Evolutionary conservation across 2,329 filamentous ascomycete genomes (phyloP).

Genomic region (Botrytis tulipae): DNA sequence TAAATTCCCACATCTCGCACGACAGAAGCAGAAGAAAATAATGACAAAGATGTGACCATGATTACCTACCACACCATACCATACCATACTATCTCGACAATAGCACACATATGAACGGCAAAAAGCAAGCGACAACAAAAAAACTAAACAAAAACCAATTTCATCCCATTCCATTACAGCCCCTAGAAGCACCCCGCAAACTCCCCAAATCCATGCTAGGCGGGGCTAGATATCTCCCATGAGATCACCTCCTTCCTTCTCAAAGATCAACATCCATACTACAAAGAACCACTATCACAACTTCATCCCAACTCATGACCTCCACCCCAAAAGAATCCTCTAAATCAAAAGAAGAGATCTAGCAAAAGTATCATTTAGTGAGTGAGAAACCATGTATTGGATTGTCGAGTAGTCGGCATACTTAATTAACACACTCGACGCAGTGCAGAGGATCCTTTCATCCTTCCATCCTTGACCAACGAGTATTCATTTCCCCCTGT

Average conservation of each 20-base stretch:
- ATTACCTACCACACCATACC: not conserved
- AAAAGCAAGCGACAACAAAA: no score
- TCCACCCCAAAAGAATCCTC: not conserved
- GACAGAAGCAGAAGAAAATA: not conserved
- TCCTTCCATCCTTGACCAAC: not conserved
- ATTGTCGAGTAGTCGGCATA: not conserved
- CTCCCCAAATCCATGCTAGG: not conserved
- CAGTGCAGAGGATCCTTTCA: not conserved
- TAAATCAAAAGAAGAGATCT: not conserved
- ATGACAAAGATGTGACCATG: not conserved
- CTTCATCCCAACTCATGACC: not conserved
- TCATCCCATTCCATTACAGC: not conserved
- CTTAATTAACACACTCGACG: not conserved
- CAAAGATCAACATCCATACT: no score
- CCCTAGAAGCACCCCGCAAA: not conserved
- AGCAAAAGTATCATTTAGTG: not conserved
- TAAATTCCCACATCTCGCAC: not conserved
- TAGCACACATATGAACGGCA: no score
- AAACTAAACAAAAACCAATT: no score
- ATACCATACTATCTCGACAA: not conserved
- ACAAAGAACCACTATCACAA: no score
- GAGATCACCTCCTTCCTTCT: no score
- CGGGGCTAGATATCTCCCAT: no score
- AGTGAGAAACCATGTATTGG: not conserved
- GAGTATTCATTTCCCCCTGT: not conserved